Conservation (phyloP, 1,139 yeast genomes). For the Zygoascus sp. region DNA sequence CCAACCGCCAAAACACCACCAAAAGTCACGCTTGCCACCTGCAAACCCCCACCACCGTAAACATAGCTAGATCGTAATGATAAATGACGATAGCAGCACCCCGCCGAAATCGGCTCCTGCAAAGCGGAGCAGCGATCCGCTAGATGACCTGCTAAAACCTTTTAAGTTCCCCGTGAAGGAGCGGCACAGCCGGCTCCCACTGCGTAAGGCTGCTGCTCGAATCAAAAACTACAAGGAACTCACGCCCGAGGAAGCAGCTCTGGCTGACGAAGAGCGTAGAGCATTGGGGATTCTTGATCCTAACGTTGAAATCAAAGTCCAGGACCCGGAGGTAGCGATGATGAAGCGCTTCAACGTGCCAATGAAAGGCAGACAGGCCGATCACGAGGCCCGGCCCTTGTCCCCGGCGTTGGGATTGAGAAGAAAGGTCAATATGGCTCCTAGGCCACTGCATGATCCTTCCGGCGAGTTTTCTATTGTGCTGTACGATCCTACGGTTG, state of each 20-base stretch:
- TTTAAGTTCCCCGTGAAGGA: slow-evolving; percentile 26
- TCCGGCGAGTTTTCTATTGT: slow-evolving; percentile 91
- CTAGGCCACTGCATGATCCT: slow-evolving; percentile 92
- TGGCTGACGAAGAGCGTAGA: slow-evolving; percentile 14
- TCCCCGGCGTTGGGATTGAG: slow-evolving; percentile 83
- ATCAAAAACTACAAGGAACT: slow-evolving; percentile 20
- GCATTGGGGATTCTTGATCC: slow-evolving; percentile 11
- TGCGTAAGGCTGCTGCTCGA: slow-evolving; percentile 16
- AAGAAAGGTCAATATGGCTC: slow-evolving; percentile 63
- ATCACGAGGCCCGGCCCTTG: slow-evolving; percentile 38
- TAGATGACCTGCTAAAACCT: slow-evolving; percentile 26
- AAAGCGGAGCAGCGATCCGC: slow-evolving; percentile 17
- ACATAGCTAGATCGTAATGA: not conserved
- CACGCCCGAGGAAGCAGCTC: slow-evolving; percentile 8
- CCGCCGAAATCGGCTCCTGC: not conserved
- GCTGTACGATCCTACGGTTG: slow-evolving; percentile 90
- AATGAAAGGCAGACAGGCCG: slow-evolving; percentile 30
- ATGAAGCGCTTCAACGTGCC: slow-evolving; percentile 38
- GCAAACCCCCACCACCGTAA: not conserved
- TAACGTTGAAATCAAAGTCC: slow-evolving; percentile 21
- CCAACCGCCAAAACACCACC: slow-evolving; percentile 4
- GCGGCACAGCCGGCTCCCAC: slow-evolving; percentile 14
- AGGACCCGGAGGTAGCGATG: slow-evolving; percentile 24
- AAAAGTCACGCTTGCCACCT: not conserved
- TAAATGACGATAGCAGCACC: not conserved